A percentile compares a stretch with the other conserved stretches of the same genome.
Conservation (phyloP, 345 rosid genomes). For the Citrus reticulata region DNA sequence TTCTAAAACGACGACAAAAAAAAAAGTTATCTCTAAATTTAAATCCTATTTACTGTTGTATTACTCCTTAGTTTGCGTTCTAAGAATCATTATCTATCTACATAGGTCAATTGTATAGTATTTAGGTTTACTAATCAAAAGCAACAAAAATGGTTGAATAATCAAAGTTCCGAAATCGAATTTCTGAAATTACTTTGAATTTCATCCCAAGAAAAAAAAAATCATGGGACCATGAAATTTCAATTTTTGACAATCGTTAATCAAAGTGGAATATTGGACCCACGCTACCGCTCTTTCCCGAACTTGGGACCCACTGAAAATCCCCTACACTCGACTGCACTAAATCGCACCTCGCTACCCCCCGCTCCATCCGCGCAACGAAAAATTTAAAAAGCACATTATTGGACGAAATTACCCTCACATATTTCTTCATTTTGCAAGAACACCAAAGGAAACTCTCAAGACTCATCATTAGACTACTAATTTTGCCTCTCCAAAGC, state of each 20-base stretch:
- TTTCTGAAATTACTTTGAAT: not conserved
- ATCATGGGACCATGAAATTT: not conserved
- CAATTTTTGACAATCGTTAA: not conserved
- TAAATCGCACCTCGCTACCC: constrained; percentile 11
- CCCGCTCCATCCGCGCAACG: constrained; percentile 36
- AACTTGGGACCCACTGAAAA: not conserved
- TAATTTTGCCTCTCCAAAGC: not conserved
- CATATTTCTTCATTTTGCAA: not conserved
- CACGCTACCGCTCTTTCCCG: not conserved
- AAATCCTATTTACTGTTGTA: too few species aligned
- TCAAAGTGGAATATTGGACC: not conserved
- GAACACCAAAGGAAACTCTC: not conserved
- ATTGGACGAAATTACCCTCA: constrained; percentile 32
- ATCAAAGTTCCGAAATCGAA: not conserved
- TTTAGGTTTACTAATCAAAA: not conserved
- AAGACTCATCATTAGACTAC: constrained; percentile 10
- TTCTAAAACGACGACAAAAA: too few species aligned
- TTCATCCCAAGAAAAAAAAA: not conserved
- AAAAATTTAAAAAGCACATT: constrained; percentile 13
- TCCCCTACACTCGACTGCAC: not conserved
- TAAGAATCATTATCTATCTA: too few species aligned
- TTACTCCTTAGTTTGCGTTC: too few species aligned
- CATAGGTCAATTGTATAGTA: not conserved
- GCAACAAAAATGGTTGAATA: not conserved
- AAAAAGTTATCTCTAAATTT: too few species aligned